Conservation (phyloP, 176 grass and related monocot species). For the Oryza brachyantha region DNA sequence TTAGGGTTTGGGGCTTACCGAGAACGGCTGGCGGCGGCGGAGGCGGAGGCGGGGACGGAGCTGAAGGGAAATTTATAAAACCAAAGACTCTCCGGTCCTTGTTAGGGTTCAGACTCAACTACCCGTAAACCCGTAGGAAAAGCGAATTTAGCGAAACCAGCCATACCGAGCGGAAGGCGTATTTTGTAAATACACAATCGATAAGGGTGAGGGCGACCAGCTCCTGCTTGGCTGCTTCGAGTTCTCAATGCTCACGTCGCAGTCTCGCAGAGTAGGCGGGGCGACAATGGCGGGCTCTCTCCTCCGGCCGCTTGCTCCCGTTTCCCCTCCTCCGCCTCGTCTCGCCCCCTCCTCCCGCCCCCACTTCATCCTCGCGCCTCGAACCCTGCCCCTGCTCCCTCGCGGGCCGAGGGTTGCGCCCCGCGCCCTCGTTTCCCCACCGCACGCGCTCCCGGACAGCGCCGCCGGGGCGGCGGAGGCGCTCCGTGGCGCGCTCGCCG, state of each 20-base stretch:
- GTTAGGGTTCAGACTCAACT: too few species aligned
- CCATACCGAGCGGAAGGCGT: not conserved
- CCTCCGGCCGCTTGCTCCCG: slow-evolving; percentile 22
- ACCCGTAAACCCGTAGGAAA: not conserved
- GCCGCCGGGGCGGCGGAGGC: slow-evolving; percentile 7
- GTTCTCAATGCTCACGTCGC: too few species aligned
- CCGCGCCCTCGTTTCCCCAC: not conserved
- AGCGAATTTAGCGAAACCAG: not conserved
- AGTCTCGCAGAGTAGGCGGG: too few species aligned
- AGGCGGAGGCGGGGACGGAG: too few species aligned
- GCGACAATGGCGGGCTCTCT: slow-evolving; percentile 51
- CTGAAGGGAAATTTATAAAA: too few species aligned
- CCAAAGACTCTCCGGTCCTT: too few species aligned
- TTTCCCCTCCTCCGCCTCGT: slow-evolving; percentile 3
- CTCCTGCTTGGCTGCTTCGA: not conserved
- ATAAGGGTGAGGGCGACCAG: not conserved
- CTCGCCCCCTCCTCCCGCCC: slow-evolving; percentile 3
- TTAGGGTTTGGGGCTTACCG: not conserved
- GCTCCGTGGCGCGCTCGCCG: slow-evolving; percentile 35
- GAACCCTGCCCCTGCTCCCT: not conserved
- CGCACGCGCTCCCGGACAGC: slow-evolving; percentile 34
- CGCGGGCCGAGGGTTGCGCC: slow-evolving; percentile 6
- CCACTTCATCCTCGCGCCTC: not conserved
- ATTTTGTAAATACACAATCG: not conserved
- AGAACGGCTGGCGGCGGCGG: not conserved